A percentile compares a stretch with the other conserved stretches of the same genome.
phyloP scores from a whole-genome alignment of 1,284 basidiomycete genomes.

The Neotropicomus parvogracilis region DNA sequence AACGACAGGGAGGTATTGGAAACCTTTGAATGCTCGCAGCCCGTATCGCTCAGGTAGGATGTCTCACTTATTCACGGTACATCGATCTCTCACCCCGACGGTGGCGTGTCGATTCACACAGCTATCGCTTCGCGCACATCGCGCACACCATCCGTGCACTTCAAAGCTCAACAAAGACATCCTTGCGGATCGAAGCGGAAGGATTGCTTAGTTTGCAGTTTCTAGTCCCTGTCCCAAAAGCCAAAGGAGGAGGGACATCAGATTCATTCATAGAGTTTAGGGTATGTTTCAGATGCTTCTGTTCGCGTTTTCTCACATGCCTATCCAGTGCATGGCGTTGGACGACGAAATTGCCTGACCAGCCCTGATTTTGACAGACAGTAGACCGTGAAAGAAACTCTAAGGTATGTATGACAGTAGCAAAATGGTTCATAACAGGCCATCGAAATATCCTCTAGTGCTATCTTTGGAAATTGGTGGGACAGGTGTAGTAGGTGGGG shows the following conservation, averaged over 20 bases:
- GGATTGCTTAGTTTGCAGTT: conserved; percentile 85
- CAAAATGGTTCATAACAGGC: conserved; percentile 37
- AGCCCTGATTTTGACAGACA: background rate
- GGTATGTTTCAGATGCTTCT: conserved; percentile 43
- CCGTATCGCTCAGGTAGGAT: conserved; percentile 68
- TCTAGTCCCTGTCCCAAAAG: conserved; percentile 67
- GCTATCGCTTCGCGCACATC: conserved; percentile 79
- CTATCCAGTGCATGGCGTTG: conserved; percentile 29
- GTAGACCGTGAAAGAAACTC: conserved; percentile 10
- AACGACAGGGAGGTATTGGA: conserved; percentile 88
- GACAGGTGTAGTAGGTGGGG: conserved; percentile 11
- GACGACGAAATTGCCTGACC: conserved; percentile 29
- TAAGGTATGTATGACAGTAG: conserved; percentile 17
- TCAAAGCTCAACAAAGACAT: conserved; percentile 79
- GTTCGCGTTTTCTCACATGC: conserved; percentile 14
- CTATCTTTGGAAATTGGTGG: conserved; percentile 21
- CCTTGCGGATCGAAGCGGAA: conserved; percentile 75
- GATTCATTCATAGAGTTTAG: conserved; percentile 81
- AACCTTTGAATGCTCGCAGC: conserved; percentile 72
- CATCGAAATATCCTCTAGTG: conserved; percentile 39
- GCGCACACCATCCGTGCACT: conserved; percentile 67
- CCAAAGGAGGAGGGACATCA: conserved; percentile 41
- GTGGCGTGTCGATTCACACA: conserved; percentile 32
- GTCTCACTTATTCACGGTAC: background rate
- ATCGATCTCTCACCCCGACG: background rate